Conservation (phyloP, 1,284 basidiomycete genomes). For the Trametes versicolor region DNA sequence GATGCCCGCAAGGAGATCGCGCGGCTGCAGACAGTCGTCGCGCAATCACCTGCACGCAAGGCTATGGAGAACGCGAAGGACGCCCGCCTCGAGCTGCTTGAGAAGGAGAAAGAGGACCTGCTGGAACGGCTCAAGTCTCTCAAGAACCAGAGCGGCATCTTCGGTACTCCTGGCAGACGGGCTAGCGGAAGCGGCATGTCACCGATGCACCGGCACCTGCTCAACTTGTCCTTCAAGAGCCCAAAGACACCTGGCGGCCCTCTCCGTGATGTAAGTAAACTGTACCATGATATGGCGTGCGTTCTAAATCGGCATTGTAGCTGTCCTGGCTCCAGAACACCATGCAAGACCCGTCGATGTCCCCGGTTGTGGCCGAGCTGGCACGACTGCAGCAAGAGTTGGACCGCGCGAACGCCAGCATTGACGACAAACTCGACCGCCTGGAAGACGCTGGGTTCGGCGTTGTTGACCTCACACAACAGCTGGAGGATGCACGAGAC, state of each 20-base stretch:
- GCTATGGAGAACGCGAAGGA: slow-evolving; percentile 81
- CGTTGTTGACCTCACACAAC: slow-evolving; percentile 72
- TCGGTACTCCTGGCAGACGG: slow-evolving; percentile 61
- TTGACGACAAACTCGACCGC: slow-evolving; percentile 86
- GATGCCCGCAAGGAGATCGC: slow-evolving; percentile 85
- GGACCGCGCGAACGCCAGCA: slow-evolving; percentile 79
- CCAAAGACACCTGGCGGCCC: slow-evolving; percentile 83
- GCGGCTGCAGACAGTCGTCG: slow-evolving; percentile 71
- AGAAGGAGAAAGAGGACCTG: slow-evolving; percentile 80
- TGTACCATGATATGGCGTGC: slow-evolving; percentile 38
- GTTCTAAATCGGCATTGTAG: slow-evolving; percentile 47
- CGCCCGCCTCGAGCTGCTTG: slow-evolving; percentile 74
- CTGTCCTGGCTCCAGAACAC: slow-evolving; percentile 77
- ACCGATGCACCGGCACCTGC: slow-evolving; percentile 75
- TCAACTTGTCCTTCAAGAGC: slow-evolving; percentile 70
- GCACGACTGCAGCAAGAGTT: slow-evolving; percentile 74
- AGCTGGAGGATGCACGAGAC: slow-evolving; percentile 73
- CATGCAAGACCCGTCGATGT: slow-evolving; percentile 57
- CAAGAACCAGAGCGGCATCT: slow-evolving; percentile 54
- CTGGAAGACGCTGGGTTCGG: slow-evolving; percentile 82
- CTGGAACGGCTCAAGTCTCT: slow-evolving; percentile 71
- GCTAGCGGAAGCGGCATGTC: slow-evolving; percentile 68
- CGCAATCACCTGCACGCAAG: slow-evolving; percentile 78
- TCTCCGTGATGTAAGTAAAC: slow-evolving; percentile 67
- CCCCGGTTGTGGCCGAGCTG: slow-evolving; percentile 72